Conservation (phyloP, 169 alveolate species). For the Perkinsus chesapeaki region DNA sequence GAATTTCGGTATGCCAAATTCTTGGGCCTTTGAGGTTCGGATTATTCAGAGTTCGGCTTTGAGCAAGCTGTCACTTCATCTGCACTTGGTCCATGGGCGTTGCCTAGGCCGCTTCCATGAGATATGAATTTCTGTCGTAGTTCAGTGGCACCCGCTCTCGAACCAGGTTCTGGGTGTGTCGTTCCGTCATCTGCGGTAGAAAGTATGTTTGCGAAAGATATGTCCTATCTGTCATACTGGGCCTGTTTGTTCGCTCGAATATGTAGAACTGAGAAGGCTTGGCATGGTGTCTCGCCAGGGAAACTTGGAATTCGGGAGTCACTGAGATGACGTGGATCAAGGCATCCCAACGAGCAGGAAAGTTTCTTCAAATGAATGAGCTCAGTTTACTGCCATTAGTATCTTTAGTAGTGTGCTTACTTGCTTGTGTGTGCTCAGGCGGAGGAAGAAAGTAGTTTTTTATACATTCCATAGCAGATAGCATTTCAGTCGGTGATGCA, state of each 20-base stretch:
- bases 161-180: background rate
- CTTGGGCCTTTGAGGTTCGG: too few relatives aligned
- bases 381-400: background rate
- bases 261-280: background rate
- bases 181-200: background rate
- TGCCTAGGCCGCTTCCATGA: background rate
- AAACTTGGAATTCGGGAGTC: background rate
- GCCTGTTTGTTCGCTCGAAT: background rate
- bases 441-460: background rate
- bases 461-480: background rate
- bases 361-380: background rate
- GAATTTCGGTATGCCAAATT: too few relatives aligned
- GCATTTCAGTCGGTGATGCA: background rate
- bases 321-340: background rate
- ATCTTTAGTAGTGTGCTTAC: too few relatives aligned
- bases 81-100: background rate
- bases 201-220: background rate
- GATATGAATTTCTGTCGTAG: background rate
- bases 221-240: background rate
- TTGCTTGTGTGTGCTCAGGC: background rate
- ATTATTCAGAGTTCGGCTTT: too few relatives aligned
- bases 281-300: background rate
- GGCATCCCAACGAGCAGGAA: background rate
- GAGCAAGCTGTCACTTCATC: too few relatives aligned
- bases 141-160: background rate